A percentile compares a stretch with the other conserved stretches of the same genome.
Conservation (phyloP, 2,329 filamentous ascomycete species). For the Coniochaeta pulveracea region DNA sequence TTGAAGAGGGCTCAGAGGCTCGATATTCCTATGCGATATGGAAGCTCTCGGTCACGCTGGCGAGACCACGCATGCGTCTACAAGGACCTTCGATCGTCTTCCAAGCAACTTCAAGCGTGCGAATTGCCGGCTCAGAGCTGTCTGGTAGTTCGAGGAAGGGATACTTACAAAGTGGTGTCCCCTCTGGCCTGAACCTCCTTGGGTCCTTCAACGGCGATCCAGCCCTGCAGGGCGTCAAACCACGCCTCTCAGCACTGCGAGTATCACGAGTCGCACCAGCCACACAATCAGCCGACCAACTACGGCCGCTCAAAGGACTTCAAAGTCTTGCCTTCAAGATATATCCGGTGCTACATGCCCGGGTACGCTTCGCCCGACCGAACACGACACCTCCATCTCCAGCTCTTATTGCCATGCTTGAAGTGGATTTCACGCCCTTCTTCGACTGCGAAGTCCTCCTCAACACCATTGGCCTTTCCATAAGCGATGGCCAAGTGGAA, state of each 20-base stretch:
- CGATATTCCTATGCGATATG: slow-evolving; percentile 44
- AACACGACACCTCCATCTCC: slow-evolving; percentile 44
- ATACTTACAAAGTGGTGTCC: slow-evolving; percentile 58
- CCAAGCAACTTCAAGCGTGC: slow-evolving; percentile 47
- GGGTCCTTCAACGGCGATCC: slow-evolving; percentile 60
- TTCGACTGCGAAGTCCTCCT: slow-evolving; percentile 56
- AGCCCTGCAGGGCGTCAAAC: slow-evolving; percentile 46
- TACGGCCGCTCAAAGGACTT: slow-evolving; percentile 53
- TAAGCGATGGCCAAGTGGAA: slow-evolving; percentile 47
- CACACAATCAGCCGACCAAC: slow-evolving; percentile 47
- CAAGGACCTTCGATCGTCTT: slow-evolving; percentile 58
- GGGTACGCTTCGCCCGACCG: slow-evolving; percentile 60
- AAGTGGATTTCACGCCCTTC: slow-evolving; percentile 63
- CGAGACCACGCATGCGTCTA: slow-evolving; percentile 50
- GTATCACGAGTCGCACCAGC: slow-evolving; percentile 65
- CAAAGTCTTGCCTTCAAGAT: slow-evolving; percentile 52
- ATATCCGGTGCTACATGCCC: slow-evolving; percentile 59
- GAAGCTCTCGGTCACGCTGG: slow-evolving; percentile 48
- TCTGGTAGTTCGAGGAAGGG: slow-evolving; percentile 36
- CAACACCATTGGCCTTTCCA: slow-evolving; percentile 42
- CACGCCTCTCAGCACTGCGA: slow-evolving; percentile 60
- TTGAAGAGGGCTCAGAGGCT: slow-evolving; percentile 11
- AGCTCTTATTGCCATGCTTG: slow-evolving; percentile 57
- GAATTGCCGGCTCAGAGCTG: slow-evolving; percentile 32
- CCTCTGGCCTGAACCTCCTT: slow-evolving; percentile 65